A percentile compares a stretch with the other conserved stretches of the same genome.
phyloP scores from a whole-genome alignment of 257 asterid genomes.

The Penstemon newberryi region DNA sequence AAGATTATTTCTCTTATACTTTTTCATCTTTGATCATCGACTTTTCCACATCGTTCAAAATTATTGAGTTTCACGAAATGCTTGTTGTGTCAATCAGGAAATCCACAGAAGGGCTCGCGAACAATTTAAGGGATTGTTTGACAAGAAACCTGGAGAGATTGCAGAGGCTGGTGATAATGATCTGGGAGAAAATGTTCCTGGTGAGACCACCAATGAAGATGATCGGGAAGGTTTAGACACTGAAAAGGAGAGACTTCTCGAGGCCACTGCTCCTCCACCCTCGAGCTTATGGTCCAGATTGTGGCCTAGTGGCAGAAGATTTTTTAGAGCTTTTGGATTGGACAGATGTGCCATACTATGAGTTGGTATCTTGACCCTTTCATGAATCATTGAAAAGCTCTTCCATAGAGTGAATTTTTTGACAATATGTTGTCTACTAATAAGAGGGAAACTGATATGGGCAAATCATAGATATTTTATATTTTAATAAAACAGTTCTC shows the following conservation, averaged over 20 bases:
- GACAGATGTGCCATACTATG: constrained; percentile 78
- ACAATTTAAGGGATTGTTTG: constrained; percentile 89
- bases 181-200: constrained; percentile 32
- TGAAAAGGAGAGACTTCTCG: constrained; percentile 51
- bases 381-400: background rate
- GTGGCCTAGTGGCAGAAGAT: constrained; percentile 57
- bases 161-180: constrained; percentile 54
- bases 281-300: constrained; percentile 53
- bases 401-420: background rate
- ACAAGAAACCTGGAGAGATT: constrained; percentile 97
- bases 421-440: background rate
- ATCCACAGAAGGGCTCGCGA: constrained; percentile 58
- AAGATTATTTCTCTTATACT: background rate
- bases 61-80: background rate
- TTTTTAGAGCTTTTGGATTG: constrained; percentile 62
- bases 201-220: constrained; percentile 36
- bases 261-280: constrained; percentile 50
- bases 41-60: background rate
- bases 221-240: constrained; percentile 37
- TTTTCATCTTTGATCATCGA: background rate
- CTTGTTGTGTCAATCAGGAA: constrained; percentile 51
- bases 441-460: background rate
- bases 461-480: constrained; percentile 5
- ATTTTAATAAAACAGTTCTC: background rate
- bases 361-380: constrained; percentile 19